These are phyloP conservation scores for Geranium brycei DNA, from an alignment of 345 rosid genomes.

Conservation along the genomic window DNA sequence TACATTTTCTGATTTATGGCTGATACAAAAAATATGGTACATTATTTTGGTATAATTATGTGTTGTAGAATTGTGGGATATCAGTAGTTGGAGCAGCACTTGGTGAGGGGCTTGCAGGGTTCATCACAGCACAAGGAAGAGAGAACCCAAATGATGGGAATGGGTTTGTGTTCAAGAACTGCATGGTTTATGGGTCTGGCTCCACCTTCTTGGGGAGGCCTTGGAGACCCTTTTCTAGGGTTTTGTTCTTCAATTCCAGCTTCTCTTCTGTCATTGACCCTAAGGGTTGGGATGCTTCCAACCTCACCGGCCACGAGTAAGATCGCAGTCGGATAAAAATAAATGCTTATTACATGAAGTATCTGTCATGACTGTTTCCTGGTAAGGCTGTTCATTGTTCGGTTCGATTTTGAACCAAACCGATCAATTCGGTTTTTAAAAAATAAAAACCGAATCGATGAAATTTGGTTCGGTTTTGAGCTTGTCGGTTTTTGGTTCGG, in stretches of 20 bases:
- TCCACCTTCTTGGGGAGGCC: constrained; percentile 38
- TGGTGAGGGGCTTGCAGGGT: constrained; percentile 24
- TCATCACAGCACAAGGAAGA: constrained; percentile 56
- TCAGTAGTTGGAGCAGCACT: constrained; percentile 28
- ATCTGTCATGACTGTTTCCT: too few species aligned
- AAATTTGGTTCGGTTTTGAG: too few species aligned
- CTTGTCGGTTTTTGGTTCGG: too few species aligned
- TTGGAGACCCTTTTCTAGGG: constrained; percentile 43
- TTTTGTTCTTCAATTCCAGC: constrained; percentile 26
- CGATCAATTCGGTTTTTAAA: too few species aligned
- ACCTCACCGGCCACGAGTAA: constrained; percentile 15
- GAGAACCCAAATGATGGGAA: constrained; percentile 16
- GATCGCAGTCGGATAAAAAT: too few species aligned
- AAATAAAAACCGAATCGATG: too few species aligned
- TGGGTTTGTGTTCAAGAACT: constrained; percentile 48
- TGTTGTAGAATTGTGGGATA: constrained; percentile 27
- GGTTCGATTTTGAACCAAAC: too few species aligned
- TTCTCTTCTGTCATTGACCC: constrained; percentile 23
- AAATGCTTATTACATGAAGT: too few species aligned
- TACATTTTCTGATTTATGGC: too few species aligned
- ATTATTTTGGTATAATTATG: too few species aligned
- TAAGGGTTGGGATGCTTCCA: constrained; percentile 40
- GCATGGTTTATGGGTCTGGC: constrained; percentile 30
- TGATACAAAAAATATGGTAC: too few species aligned
- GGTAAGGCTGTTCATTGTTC: too few species aligned